Evolutionary conservation across 257 asterid genomes (phyloP).

Genomic region (Przewalskia tangutica): DNA sequence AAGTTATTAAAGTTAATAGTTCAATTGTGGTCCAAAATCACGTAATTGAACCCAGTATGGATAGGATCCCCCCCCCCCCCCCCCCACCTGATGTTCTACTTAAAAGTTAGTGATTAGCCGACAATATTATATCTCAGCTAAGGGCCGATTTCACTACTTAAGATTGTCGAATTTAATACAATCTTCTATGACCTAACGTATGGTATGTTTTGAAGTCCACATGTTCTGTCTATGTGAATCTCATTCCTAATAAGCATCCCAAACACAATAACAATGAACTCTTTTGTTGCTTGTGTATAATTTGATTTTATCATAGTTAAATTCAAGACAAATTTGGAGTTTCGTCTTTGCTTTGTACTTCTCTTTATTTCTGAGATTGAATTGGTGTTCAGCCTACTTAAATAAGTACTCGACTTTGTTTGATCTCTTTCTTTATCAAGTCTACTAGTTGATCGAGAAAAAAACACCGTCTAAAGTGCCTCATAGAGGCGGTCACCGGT

Average conservation of each 20-base stretch:
- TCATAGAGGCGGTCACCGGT: too few species aligned
- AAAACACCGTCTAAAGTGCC: too few species aligned
- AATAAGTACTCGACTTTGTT: neutral
- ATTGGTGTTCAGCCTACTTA: neutral
- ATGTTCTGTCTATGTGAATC: neutral
- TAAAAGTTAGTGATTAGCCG: too few species aligned
- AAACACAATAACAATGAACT: neutral
- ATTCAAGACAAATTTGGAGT: neutral
- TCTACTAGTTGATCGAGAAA: too few species aligned
- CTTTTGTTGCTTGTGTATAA: neutral
- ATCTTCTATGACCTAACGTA: neutral
- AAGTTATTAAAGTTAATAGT: neutral
- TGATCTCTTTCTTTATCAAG: too few species aligned
- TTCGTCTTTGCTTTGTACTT: neutral
- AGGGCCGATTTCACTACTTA: too few species aligned
- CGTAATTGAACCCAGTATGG: neutral
- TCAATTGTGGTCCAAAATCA: too few species aligned
- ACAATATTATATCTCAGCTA: too few species aligned
- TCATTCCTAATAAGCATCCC: neutral
- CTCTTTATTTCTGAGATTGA: too few species aligned
- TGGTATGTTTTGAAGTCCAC: neutral
- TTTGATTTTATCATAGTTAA: neutral
- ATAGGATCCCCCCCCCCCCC: too few species aligned
- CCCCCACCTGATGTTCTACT: too few species aligned
- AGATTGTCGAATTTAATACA: neutral